A percentile compares a stretch with the other conserved stretches of the same genome.
These are phyloP conservation scores for Fallopia convolvulus DNA, from an alignment of 148 eudicot genomes.

Conservation along the genomic window DNA sequence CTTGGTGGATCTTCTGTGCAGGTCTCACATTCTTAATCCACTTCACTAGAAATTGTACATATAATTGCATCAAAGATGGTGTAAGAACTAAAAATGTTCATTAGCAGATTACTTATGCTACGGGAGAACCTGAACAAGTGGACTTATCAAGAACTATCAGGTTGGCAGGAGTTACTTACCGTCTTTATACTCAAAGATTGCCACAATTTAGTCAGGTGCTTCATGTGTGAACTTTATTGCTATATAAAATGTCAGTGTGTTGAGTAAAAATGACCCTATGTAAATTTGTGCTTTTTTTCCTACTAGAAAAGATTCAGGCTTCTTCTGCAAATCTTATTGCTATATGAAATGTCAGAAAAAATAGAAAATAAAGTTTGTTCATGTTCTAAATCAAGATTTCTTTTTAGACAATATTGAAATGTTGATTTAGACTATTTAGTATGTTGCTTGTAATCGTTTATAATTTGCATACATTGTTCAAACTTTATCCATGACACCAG, in stretches of 20 bases:
- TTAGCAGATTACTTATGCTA: slow-evolving; percentile 35
- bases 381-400: background rate
- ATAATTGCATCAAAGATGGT: background rate
- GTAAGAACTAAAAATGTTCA: background rate
- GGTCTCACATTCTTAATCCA: slow-evolving; percentile 19
- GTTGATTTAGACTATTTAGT: background rate
- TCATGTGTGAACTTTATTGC: slow-evolving; percentile 15
- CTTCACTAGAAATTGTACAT: background rate
- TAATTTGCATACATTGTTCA: background rate
- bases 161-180: slow-evolving; percentile 41
- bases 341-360: background rate
- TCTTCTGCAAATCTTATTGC: slow-evolving; percentile 12
- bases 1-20: slow-evolving; percentile 46
- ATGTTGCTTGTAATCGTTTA: background rate
- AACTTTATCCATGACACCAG: background rate
- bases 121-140: slow-evolving; percentile 21
- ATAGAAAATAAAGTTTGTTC: background rate
- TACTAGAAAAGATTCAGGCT: background rate
- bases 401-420: background rate
- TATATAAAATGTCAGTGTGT: background rate
- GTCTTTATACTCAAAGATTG: slow-evolving; percentile 35
- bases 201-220: slow-evolving; percentile 44
- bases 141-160: slow-evolving; percentile 24
- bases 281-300: background rate
- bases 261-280: background rate